phyloP scores from a whole-genome alignment of 2,329 filamentous ascomycete species.

The Stagonosporopsis chrysanthemi region DNA sequence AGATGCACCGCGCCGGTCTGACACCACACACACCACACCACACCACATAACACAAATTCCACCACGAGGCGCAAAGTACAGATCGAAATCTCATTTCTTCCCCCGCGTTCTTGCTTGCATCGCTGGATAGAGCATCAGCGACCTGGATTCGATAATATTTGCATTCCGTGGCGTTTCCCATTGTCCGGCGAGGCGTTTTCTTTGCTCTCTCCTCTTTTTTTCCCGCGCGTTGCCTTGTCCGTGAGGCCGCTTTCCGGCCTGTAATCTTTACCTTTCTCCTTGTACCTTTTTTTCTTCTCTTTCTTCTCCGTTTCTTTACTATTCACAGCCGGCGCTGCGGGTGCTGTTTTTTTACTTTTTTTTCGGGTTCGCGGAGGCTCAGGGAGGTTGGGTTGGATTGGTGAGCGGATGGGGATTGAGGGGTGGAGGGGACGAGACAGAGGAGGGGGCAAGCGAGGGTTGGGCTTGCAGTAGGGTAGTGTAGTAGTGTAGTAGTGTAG shows the following conservation, averaged over 20 bases:
- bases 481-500: too few species aligned
- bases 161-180: conserved; percentile 8
- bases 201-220: background rate
- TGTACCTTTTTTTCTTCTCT: conserved; percentile 5
- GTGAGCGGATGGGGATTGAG: background rate
- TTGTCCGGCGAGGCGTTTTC: background rate
- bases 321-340: conserved; percentile 12
- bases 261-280: conserved; percentile 17
- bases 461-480: background rate
- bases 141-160: conserved; percentile 16
- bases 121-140: conserved; percentile 23
- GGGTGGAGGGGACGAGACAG: background rate
- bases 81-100: conserved; percentile 10
- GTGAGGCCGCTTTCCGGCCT: background rate
- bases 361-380: background rate
- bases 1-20: conserved; percentile 2
- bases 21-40: too few species aligned
- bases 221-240: background rate
- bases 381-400: conserved; percentile 1
- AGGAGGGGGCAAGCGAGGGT: too few species aligned
- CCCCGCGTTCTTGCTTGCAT: conserved; percentile 13
- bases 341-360: background rate
- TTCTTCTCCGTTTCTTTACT: background rate
- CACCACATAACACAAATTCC: background rate
- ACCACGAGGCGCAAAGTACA: conserved; percentile 7